These are phyloP conservation scores for Rhizopus delemar DNA, from an alignment of 371 early-diverging fungal genomes.

Conservation along the genomic window DNA sequence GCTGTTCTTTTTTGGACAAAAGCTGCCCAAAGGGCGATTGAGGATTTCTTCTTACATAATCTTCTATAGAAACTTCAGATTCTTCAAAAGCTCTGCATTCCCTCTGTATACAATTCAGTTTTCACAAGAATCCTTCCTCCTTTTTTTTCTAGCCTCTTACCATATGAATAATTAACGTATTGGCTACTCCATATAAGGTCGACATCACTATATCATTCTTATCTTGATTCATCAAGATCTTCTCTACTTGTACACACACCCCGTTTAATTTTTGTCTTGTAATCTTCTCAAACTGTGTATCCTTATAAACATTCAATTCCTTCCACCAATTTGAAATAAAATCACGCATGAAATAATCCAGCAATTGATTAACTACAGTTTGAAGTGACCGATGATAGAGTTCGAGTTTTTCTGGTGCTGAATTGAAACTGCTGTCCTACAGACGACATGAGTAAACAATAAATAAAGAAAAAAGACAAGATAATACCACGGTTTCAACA, in stretches of 20 bases:
- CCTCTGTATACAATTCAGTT: conserved; percentile 24
- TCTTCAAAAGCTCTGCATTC: conserved; percentile 50
- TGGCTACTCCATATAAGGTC: conserved; percentile 49
- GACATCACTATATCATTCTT: conserved; percentile 53
- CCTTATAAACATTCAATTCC: conserved; percentile 31
- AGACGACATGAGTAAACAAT: neutral
- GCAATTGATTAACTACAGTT: conserved; percentile 32
- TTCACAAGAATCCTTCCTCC: too few species aligned
- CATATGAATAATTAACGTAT: conserved; percentile 57
- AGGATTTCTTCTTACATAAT: conserved; percentile 38
- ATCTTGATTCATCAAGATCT: conserved; percentile 46
- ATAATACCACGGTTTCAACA: neutral
- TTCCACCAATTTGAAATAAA: conserved; percentile 58
- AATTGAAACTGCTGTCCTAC: conserved; percentile 13
- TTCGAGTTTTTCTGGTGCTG: conserved; percentile 18
- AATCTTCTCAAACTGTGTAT: conserved; percentile 31
- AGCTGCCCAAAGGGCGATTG: conserved; percentile 55
- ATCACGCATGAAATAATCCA: conserved; percentile 49
- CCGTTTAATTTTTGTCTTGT: conserved; percentile 37
- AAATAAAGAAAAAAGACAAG: neutral
- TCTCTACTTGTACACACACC: conserved; percentile 36
- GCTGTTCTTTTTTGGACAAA: conserved; percentile 42
- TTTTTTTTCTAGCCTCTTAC: conserved; percentile 16
- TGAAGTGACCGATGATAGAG: conserved; percentile 43
- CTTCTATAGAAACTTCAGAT: conserved; percentile 37